These are phyloP conservation scores for Neoboletus brunneissimus DNA, from an alignment of 768 basidiomycete species.

Conservation along the genomic window DNA sequence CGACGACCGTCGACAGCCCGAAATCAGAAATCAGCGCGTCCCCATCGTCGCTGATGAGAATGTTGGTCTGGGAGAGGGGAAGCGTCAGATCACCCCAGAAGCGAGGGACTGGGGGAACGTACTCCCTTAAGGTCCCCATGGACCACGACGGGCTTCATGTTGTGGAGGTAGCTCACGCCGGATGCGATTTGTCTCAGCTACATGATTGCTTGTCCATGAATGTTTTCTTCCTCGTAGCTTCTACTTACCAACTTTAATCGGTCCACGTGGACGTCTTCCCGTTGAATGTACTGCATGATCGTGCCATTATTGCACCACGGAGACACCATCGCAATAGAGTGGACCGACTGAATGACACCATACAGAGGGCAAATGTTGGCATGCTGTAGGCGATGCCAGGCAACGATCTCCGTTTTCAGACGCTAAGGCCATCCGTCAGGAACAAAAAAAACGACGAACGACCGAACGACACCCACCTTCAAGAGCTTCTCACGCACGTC, in stretches of 20 bases:
- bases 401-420: conserved; percentile 52
- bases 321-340: conserved; percentile 61
- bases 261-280: conserved; percentile 39
- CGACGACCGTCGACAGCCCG: conserved; percentile 56
- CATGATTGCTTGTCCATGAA: neutral
- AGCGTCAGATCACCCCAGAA: neutral
- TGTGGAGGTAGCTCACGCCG: conserved; percentile 57
- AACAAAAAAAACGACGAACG: neutral
- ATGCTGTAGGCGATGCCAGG: conserved; percentile 58
- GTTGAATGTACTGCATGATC: conserved; percentile 47
- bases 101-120: conserved; percentile 1
- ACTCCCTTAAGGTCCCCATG: conserved; percentile 66
- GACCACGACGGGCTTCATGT: conserved; percentile 50
- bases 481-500: conserved; percentile 52
- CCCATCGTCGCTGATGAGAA: conserved; percentile 52
- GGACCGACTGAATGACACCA: conserved; percentile 50
- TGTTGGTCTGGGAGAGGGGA: conserved; percentile 43
- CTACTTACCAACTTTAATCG: conserved; percentile 46
- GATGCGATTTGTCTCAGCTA: conserved; percentile 56
- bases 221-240: neutral
- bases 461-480: conserved; percentile 33
- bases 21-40: conserved; percentile 59
- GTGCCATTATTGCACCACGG: conserved; percentile 63
- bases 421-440: conserved; percentile 31
- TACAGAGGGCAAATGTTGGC: conserved; percentile 53